These are phyloP conservation scores for Alternaria triticina DNA, from an alignment of 2,329 filamentous ascomycete genomes.

Conservation along the genomic window DNA sequence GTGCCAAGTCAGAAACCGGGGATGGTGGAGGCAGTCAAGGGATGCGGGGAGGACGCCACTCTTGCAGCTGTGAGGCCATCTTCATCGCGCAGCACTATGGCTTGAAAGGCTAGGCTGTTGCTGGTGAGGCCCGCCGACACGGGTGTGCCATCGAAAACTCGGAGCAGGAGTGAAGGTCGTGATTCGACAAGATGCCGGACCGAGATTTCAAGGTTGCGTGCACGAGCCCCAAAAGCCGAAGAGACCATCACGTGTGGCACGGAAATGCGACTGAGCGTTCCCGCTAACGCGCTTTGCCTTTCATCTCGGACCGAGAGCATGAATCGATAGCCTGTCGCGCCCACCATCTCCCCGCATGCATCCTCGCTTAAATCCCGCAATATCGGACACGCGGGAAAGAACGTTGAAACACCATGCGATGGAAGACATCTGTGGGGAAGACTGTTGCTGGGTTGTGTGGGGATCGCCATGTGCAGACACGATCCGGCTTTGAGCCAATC, in stretches of 20 bases:
- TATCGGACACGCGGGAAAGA: neutral
- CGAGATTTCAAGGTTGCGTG: conserved; percentile 5
- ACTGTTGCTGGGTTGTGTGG: neutral
- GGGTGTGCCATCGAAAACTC: conserved; percentile 5
- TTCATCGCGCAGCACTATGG: conserved; percentile 8
- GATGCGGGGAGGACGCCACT: conserved; percentile 33
- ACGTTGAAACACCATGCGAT: neutral
- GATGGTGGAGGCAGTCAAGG: conserved; percentile 29
- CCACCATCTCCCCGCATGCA: conserved; percentile 12
- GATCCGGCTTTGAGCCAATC: conserved; percentile 22
- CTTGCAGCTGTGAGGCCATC: conserved; percentile 11
- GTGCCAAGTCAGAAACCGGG: conserved; percentile 23
- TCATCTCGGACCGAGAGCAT: neutral
- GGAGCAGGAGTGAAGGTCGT: neutral
- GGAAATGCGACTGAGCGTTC: neutral
- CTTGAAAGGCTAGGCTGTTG: conserved; percentile 15
- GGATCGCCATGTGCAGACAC: conserved; percentile 1
- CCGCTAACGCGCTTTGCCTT: neutral
- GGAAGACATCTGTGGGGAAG: conserved; percentile 2
- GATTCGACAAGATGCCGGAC: conserved; percentile 23
- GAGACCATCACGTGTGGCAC: conserved; percentile 2
- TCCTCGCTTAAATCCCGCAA: conserved; percentile 16
- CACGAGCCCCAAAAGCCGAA: neutral
- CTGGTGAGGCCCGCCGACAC: conserved; percentile 26
- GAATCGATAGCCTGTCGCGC: conserved; percentile 14